Conservation (phyloP, 2,329 filamentous ascomycete genomes). For the Colletotrichum euphorbiae region DNA sequence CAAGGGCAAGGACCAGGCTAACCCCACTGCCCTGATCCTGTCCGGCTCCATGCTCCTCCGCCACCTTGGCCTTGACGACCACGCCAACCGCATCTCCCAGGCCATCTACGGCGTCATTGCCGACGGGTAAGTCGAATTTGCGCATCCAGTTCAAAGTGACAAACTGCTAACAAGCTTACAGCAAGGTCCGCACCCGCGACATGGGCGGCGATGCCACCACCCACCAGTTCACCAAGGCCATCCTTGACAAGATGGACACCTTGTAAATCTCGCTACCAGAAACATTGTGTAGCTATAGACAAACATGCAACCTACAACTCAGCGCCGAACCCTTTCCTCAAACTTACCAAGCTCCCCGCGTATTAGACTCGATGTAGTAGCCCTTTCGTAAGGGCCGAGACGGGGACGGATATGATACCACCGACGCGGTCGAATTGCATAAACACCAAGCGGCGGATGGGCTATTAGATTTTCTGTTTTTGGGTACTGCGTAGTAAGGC, state of each 20-base stretch:
- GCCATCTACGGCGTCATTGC: slow-evolving; percentile 82
- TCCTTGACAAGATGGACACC: slow-evolving; percentile 94
- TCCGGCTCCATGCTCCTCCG: slow-evolving; percentile 97
- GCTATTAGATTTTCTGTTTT: slow-evolving; percentile 35
- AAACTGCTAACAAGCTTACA: slow-evolving; percentile 60
- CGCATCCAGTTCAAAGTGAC: neutral
- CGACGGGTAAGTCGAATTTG: slow-evolving; percentile 76
- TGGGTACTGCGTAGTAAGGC: neutral
- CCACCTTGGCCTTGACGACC: slow-evolving; percentile 96
- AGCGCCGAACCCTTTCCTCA: slow-evolving; percentile 20
- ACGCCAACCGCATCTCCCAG: slow-evolving; percentile 98
- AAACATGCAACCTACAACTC: slow-evolving; percentile 19
- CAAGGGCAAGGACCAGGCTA: slow-evolving; percentile 99
- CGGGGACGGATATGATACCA: slow-evolving; percentile 32
- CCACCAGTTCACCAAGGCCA: slow-evolving; percentile 93
- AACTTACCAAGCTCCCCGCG: slow-evolving; percentile 11
- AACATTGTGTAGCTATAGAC: slow-evolving; percentile 27
- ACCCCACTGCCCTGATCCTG: slow-evolving; percentile 95
- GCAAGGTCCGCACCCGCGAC: slow-evolving; percentile 89
- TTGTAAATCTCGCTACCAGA: slow-evolving; percentile 58
- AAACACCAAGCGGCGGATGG: slow-evolving; percentile 26
- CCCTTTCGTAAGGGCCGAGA: slow-evolving; percentile 14
- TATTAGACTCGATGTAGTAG: slow-evolving; percentile 18
- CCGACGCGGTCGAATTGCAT: slow-evolving; percentile 35
- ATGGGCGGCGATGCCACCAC: slow-evolving; percentile 94